phyloP scores from a whole-genome alignment of 2,329 filamentous ascomycete genomes.

The Didymella pomorum region DNA sequence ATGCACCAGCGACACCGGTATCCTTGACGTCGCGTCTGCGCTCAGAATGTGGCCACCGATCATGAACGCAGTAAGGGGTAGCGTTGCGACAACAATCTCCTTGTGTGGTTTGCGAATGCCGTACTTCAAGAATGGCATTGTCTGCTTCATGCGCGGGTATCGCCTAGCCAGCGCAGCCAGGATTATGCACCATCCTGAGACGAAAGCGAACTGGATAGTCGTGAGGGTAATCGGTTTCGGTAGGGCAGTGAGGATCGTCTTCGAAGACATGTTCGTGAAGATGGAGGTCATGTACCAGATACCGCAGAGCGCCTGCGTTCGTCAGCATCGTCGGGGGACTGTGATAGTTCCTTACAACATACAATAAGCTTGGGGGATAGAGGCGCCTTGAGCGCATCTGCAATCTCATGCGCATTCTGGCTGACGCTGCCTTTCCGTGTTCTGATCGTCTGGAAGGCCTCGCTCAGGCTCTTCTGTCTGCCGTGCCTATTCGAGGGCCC shows the following conservation, averaged over 20 bases:
- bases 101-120: constrained; percentile 81
- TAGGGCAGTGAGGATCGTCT: constrained; percentile 92
- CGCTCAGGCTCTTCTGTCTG: constrained; percentile 85
- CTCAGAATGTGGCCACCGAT: constrained; percentile 92
- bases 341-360: constrained; percentile 50
- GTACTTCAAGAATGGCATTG: constrained; percentile 80
- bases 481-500: constrained; percentile 60
- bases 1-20: constrained; percentile 95
- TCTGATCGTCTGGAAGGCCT: constrained; percentile 85
- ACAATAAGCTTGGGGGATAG: constrained; percentile 89
- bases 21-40: constrained; percentile 91
- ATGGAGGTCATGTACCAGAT: constrained; percentile 96
- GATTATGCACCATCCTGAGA: constrained; percentile 84
- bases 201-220: constrained; percentile 90
- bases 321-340: constrained; percentile 35
- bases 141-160: constrained; percentile 74
- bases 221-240: constrained; percentile 91
- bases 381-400: constrained; percentile 87
- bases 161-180: constrained; percentile 77
- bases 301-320: constrained; percentile 76
- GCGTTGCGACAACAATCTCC: constrained; percentile 83
- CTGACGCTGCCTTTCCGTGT: constrained; percentile 84
- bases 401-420: constrained; percentile 92
- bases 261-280: constrained; percentile 96
- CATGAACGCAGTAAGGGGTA: constrained; percentile 93